Evolutionary conservation across 495 filamentous ascomycete genomes (phyloP).

Genomic region (Aspergillus egyptiacus): DNA sequence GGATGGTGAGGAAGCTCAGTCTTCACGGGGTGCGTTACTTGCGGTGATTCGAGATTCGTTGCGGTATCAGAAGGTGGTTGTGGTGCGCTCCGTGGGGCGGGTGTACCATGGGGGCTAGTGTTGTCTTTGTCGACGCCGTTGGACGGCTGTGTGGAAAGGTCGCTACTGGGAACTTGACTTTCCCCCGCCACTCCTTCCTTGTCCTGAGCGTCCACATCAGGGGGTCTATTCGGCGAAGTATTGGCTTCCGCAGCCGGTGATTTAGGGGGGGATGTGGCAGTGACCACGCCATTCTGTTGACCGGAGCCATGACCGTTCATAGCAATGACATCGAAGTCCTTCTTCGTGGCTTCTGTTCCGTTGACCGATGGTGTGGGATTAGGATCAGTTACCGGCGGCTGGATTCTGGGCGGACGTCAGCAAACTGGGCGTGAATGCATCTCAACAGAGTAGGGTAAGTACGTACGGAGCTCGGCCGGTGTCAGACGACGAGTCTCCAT

Average conservation of each 20-base stretch:
- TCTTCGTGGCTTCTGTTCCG: constrained; percentile 9
- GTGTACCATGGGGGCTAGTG: constrained; percentile 19
- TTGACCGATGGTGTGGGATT: constrained; percentile 18
- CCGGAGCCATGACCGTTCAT: constrained; percentile 30
- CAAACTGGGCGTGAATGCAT: neutral
- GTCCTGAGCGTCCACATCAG: constrained; percentile 11
- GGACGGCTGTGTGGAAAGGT: neutral
- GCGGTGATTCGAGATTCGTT: constrained; percentile 8
- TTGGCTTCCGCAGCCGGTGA: constrained; percentile 20
- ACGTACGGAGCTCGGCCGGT: constrained; percentile 29
- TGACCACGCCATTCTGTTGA: constrained; percentile 26
- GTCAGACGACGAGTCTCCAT: constrained; percentile 31
- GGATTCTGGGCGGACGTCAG: constrained; percentile 19
- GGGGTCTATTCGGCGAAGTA: constrained; percentile 12
- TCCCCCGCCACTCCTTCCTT: constrained; percentile 8
- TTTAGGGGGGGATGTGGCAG: constrained; percentile 32
- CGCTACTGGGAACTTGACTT: neutral
- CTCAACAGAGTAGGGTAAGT: neutral
- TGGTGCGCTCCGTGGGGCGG: constrained; percentile 11
- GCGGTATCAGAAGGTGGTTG: constrained; percentile 5
- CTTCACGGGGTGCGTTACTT: constrained; percentile 16
- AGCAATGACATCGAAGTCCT: constrained; percentile 13
- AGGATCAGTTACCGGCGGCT: constrained; percentile 17
- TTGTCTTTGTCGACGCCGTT: constrained; percentile 10
- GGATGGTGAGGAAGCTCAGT: constrained; percentile 37